phyloP scores from a whole-genome alignment of 192 early-diverging fungal genomes.

The Coemansia sp. region DNA sequence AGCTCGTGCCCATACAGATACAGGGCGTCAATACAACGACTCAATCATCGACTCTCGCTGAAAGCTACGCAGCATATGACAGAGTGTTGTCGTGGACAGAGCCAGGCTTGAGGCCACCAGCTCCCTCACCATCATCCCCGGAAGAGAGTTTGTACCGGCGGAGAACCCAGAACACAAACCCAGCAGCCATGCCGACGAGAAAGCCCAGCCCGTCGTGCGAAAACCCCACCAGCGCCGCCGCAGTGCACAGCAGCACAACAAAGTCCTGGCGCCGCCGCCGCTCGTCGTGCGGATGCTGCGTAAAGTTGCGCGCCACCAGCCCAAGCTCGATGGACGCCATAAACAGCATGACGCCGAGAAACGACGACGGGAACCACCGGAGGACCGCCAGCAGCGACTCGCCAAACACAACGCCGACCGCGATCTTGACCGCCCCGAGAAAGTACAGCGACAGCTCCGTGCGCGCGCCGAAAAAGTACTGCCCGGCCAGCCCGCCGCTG shows the following conservation, averaged over 20 bases:
- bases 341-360: constrained; percentile 89
- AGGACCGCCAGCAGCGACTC: constrained; percentile 75
- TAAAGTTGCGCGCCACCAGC: constrained; percentile 58
- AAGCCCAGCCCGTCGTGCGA: constrained; percentile 85
- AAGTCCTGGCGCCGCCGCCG: constrained; percentile 57
- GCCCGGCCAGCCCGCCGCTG: constrained; percentile 91
- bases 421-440: constrained; percentile 77
- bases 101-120: neutral
- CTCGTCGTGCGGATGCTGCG: constrained; percentile 39
- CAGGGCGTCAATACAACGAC: no score
- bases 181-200: constrained; percentile 64
- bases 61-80: neutral
- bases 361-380: constrained; percentile 70
- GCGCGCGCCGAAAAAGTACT: constrained; percentile 93
- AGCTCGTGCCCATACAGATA: no score
- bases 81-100: neutral
- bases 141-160: neutral
- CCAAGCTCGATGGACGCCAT: constrained; percentile 79
- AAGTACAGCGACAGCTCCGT: constrained; percentile 77
- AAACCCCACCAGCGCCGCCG: constrained; percentile 72
- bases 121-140: neutral
- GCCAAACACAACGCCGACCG: constrained; percentile 83
- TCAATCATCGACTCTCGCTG: no score
- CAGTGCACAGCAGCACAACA: constrained; percentile 73
- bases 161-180: constrained; percentile 53